Percentiles rank a stretch among this genome's conserved stretches.
phyloP scores from a whole-genome alignment of 768 basidiomycete species.

The Lentinula detonsa region DNA sequence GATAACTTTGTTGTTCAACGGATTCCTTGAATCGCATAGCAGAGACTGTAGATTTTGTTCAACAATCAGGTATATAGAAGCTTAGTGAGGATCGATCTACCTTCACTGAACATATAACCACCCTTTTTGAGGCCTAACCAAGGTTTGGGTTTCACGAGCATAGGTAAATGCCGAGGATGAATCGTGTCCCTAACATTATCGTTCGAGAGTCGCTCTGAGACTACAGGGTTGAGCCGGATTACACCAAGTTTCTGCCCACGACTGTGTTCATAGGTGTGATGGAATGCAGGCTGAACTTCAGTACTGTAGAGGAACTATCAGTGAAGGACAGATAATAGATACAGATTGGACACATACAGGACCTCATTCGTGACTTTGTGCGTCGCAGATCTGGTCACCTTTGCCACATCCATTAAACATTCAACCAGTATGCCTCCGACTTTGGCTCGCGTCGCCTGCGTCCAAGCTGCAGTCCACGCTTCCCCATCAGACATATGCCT shows the following conservation, averaged over 20 bases:
- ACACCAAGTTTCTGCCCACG: slow-evolving; percentile 93
- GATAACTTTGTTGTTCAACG: slow-evolving; percentile 74
- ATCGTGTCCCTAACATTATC: slow-evolving; percentile 67
- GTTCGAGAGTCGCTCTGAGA: slow-evolving; percentile 70
- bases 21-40: slow-evolving; percentile 95
- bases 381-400: slow-evolving; percentile 54
- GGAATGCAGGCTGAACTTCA: slow-evolving; percentile 87
- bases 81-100: slow-evolving; percentile 37
- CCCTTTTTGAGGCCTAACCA: slow-evolving; percentile 78
- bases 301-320: slow-evolving; percentile 30
- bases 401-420: slow-evolving; percentile 78
- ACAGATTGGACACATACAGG: slow-evolving; percentile 42
- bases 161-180: slow-evolving; percentile 92
- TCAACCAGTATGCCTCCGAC: slow-evolving; percentile 83
- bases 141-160: slow-evolving; percentile 87
- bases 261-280: slow-evolving; percentile 88
- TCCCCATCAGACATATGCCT: slow-evolving; percentile 61
- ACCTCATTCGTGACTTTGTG: slow-evolving; percentile 54
- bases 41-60: slow-evolving; percentile 31
- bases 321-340: not conserved
- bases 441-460: slow-evolving; percentile 65
- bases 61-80: not conserved
- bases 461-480: slow-evolving; percentile 79
- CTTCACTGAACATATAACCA: slow-evolving; percentile 75
- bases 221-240: slow-evolving; percentile 77